Conservation (phyloP, 495 filamentous ascomycete genomes). For the Penicillium cosmopolitanum region DNA sequence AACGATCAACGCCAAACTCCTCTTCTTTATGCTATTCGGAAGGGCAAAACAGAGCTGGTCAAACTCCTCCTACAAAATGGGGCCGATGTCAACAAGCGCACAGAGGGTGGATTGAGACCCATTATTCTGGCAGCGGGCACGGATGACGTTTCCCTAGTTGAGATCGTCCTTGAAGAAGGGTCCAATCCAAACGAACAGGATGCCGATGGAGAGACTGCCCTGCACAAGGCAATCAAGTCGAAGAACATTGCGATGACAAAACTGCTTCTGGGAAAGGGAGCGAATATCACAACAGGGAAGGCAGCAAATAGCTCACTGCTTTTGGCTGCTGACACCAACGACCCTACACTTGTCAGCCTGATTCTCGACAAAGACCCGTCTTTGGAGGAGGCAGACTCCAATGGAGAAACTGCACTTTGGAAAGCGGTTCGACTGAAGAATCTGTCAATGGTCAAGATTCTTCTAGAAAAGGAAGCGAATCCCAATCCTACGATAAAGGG, state of each 20-base stretch:
- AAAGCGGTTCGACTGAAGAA: neutral
- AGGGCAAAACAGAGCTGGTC: neutral
- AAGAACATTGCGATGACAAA: no score
- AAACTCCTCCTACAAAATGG: neutral
- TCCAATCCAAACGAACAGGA: neutral
- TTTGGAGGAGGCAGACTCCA: neutral
- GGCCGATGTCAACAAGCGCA: neutral
- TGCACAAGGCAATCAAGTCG: no score
- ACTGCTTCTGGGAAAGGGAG: no score
- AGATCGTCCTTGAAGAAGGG: neutral
- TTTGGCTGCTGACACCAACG: neutral
- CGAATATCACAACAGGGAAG: no score
- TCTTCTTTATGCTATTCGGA: neutral
- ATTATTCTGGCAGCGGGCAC: neutral
- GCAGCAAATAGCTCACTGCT: no score
- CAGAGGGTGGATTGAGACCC: neutral
- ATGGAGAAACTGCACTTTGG: neutral
- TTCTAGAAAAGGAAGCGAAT: neutral
- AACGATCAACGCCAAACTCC: neutral
- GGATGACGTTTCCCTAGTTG: neutral
- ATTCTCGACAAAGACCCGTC: neutral
- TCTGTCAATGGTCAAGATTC: neutral
- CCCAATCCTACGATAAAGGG: neutral
- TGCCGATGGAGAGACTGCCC: neutral
- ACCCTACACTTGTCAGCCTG: neutral